Evolutionary conservation across 2,329 filamentous ascomycete genomes (phyloP), one percentile per base, ranked within the genome.

Genomic region (Claviceps sp.): DNA sequence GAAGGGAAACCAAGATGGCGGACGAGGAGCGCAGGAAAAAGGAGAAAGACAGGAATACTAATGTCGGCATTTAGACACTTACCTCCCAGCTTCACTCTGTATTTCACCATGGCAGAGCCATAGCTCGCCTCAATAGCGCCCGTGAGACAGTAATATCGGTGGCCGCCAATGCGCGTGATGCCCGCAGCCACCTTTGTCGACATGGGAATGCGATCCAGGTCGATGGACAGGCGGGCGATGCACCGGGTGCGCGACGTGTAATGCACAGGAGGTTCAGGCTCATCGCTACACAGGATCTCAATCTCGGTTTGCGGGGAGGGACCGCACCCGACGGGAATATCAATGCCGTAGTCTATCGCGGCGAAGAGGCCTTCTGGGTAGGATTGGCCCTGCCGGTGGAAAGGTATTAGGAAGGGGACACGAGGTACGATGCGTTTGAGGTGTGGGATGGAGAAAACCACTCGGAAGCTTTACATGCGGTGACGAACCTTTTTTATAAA

Each of bases 81-180:
- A 67, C 67, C 67, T 62, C 65, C 67, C 41, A 69, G 64, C 52
- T 68, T 66, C 8, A 66, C 62, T 5, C 58, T 60, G 55, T 69
- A 69, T 14, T 64, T 68, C 52, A 69, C 63, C 57, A 67, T 65
- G 48, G 67, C 67, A 47, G 67, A 68, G n/a, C 61, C 65, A 53
- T 69, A 69, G 34, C 57, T 62, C 50, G 66, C 67, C 48, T 69
- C 65, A 38, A 69, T 68, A 5, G 59, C 64, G 5, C 67, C 67
- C 44, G 60, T 60, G 43, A 69, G 52, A 50, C 65, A 68, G 54
- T 67, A 67, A 50, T 69, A 69, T 26, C 62, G 63, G 51, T 69
- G 65, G 54, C 58, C 61, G 3, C 66, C 66, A 61, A 69, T 65
- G 46, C 62, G 60, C 5, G 56, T 63, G 50, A 62, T 61, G n/a